Conservation (phyloP, 2,329 filamentous ascomycete genomes). For the Fusarium neocosmosporiellum region DNA sequence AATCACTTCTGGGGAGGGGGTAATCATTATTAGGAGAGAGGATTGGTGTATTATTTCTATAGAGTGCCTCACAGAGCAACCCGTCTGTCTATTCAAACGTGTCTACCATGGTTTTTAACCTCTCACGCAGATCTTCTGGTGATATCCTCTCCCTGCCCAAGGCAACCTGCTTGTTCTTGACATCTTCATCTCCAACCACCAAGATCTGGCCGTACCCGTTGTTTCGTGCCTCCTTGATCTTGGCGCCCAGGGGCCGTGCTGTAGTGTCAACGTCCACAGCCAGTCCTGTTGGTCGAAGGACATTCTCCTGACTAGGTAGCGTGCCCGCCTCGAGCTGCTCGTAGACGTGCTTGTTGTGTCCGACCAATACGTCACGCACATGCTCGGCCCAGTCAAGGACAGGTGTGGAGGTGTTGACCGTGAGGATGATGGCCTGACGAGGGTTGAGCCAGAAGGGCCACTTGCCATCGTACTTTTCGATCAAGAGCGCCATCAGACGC, state of each 20-base stretch:
- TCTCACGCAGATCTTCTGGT: conserved; percentile 57
- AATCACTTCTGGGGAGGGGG: conserved; percentile 8
- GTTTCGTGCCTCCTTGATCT: conserved; percentile 76
- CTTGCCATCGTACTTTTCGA: conserved; percentile 82
- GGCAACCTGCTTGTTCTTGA: conserved; percentile 67
- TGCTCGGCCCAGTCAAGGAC: conserved; percentile 63
- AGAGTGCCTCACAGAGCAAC: conserved; percentile 7
- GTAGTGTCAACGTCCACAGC: conserved; percentile 77
- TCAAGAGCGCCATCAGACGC: conserved; percentile 84
- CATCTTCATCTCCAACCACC: conserved; percentile 75
- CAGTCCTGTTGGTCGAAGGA: conserved; percentile 69
- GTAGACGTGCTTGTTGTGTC: conserved; percentile 51
- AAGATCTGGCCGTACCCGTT: conserved; percentile 81
- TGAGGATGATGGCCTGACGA: conserved; percentile 78
- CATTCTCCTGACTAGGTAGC: conserved; percentile 51
- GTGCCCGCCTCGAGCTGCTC: conserved; percentile 48
- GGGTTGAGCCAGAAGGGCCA: conserved; percentile 94
- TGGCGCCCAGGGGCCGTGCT: conserved; percentile 71
- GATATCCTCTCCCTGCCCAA: conserved; percentile 55
- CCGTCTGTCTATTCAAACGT: conserved; percentile 56
- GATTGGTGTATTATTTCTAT: conserved; percentile 15
- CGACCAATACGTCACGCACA: conserved; percentile 62
- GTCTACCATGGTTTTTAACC: conserved; percentile 59
- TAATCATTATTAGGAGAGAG: conserved; percentile 7
- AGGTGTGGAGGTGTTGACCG: conserved; percentile 71